These are phyloP conservation scores for Sanghuangporus sanghuang DNA, from an alignment of 1,284 basidiomycete genomes.

Conservation along the genomic window DNA sequence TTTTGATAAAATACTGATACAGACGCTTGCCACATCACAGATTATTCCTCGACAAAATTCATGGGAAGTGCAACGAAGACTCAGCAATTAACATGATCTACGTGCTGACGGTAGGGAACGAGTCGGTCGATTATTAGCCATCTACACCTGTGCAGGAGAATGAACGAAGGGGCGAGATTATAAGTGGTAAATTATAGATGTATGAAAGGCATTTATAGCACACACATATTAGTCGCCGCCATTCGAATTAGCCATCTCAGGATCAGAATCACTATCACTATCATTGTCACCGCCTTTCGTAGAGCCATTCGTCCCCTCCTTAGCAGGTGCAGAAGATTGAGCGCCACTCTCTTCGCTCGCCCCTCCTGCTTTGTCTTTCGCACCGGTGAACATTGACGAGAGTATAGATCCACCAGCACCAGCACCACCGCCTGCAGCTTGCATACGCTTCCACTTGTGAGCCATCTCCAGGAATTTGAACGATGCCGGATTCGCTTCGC, in stretches of 20 bases:
- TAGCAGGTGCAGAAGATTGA: background rate
- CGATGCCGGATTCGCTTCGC: slow-evolving; percentile 84
- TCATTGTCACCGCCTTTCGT: slow-evolving; percentile 1
- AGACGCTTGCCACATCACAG: no score
- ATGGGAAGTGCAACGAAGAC: no score
- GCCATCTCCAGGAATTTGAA: slow-evolving; percentile 95
- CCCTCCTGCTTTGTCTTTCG: background rate
- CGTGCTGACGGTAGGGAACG: no score
- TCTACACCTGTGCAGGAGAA: no score
- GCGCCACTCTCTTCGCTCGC: background rate
- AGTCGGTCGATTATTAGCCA: no score
- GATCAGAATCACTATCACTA: slow-evolving; percentile 14
- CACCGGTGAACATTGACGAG: slow-evolving; percentile 17
- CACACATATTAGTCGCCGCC: slow-evolving; percentile 21
- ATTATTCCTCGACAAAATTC: no score
- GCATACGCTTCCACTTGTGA: slow-evolving; percentile 75
- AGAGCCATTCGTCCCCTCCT: background rate
- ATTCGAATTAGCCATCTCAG: slow-evolving; percentile 29
- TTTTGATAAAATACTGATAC: no score
- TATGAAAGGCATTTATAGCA: background rate
- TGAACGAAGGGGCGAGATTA: background rate
- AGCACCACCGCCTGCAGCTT: slow-evolving; percentile 27
- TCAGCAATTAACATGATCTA: no score
- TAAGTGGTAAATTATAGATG: background rate
- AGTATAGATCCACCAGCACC: slow-evolving; percentile 22